Base-by-base conservation (phyloP, 2,329 filamentous ascomycete species). In the Gaeumannomyces tritici region DNA sequence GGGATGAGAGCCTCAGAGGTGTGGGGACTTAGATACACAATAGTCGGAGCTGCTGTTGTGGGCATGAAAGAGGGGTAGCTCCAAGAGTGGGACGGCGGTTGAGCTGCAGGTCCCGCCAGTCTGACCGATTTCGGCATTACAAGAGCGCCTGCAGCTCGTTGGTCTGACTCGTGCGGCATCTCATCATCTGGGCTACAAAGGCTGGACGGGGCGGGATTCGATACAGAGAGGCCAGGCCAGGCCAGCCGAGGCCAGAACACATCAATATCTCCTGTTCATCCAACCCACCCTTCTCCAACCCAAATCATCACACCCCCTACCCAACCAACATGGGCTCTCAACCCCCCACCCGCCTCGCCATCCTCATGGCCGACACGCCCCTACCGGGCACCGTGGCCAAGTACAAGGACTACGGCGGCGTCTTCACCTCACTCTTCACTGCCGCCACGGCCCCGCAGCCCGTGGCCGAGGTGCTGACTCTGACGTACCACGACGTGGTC, bases 311-410 rank as follows among this genome's bases (percentile, higher is more conserved):
- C 31, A 31, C n/a, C n/a, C n/a, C n/a, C n/a, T n/a, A n/a, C n/a
- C n/a, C 33, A 35, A 0, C n/a, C 47, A 61, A 21, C 27, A 68
- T 68, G 69, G 60, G 61, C 61, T 76, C 73, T 62, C 66, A 63
- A 65, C 29, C 65, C 57, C 66, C 70, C 51, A 63, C 68, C n/a
- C 88, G 90, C 62, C 88, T 97, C 74, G 92, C 93, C 58, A 83
- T 98, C 68, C 86, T 98, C 67, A 91, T 96, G 80, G 89, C 90
- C 78, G 93, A 96, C 75, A 89, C 84, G 1, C 91, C 91, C 1
- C 79, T 89, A 60, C 82, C 85, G 1, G 75, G 82, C 56, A 84
- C 88, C 51, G 77, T 83, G 62, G 80, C 80, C 62, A 84, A 84
- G 69, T 92, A 89, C 74, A 84, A 85, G 61, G 81, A 81, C 64